Evolutionary conservation across 805 yeast species (phyloP).

Genomic region (Starmerella ratchasimensis): DNA sequence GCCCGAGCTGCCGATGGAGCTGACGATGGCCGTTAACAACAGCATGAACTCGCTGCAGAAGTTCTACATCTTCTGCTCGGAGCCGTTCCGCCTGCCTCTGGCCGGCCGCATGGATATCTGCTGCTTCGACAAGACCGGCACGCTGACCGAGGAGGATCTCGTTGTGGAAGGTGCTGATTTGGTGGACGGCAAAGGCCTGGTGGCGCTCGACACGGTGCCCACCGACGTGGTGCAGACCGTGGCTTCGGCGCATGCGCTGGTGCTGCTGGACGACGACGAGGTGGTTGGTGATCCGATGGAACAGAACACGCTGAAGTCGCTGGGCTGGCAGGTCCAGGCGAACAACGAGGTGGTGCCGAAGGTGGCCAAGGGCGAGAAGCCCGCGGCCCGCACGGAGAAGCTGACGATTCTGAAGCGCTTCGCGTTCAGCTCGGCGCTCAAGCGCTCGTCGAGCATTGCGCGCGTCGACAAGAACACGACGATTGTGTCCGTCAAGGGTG

Average conservation of each 20-base stretch:
- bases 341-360: conserved; percentile 53
- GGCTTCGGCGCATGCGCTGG: conserved; percentile 95
- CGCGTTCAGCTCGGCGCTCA: conserved; percentile 91
- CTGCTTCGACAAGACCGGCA: conserved; percentile 97
- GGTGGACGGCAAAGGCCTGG: conserved; percentile 40
- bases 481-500: conserved; percentile 88
- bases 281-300: conserved; percentile 99
- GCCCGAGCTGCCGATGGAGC: conserved; percentile 97
- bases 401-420: conserved; percentile 77
- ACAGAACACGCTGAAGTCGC: conserved; percentile 80
- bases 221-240: conserved; percentile 53
- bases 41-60: conserved; percentile 80
- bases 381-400: conserved; percentile 27
- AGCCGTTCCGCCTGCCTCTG: conserved; percentile 93
- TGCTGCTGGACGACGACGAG: conserved; percentile 88
- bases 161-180: conserved; percentile 96
- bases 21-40: conserved; percentile 93
- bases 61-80: conserved; percentile 87
- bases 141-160: conserved; percentile 91
- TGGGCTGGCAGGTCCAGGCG: conserved; percentile 69
- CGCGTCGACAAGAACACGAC: conserved; percentile 29
- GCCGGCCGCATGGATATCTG: conserved; percentile 98
- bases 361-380: conserved; percentile 18
- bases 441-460: conserved; percentile 84
- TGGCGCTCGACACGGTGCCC: conserved; percentile 28